Evolutionary conservation across 2,329 filamentous ascomycete genomes (phyloP).

Genomic region (Penicillium fuscoglaucum): DNA sequence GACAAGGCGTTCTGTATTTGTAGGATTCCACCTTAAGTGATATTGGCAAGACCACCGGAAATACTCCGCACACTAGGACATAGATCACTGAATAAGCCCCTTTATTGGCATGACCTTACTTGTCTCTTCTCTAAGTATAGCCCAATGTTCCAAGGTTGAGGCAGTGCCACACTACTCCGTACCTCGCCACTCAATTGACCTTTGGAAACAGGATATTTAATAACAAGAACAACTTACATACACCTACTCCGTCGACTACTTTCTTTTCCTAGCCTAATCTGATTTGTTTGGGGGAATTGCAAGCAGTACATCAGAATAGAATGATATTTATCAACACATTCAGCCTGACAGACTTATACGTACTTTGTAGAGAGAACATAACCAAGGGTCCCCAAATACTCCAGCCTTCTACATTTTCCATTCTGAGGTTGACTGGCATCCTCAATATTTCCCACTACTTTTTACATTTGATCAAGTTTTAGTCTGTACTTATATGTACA

Average conservation of each 20-base stretch:
- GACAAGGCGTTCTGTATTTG: background rate
- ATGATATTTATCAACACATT: background rate
- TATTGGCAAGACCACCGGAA: background rate
- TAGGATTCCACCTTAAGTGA: background rate
- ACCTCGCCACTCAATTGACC: background rate
- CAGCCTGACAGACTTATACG: background rate
- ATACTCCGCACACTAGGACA: background rate
- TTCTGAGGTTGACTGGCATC: background rate
- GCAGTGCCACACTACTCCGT: background rate
- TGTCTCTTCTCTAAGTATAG: background rate
- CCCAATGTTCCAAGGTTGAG: background rate
- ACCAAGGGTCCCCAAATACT: too few relatives aligned
- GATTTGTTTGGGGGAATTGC: background rate
- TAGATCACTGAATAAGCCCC: background rate
- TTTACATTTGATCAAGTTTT: background rate
- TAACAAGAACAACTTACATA: background rate
- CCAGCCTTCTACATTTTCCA: background rate
- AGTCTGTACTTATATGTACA: background rate
- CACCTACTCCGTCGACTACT: background rate
- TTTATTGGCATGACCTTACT: conserved; percentile 1
- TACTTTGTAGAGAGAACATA: background rate
- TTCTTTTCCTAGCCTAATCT: background rate
- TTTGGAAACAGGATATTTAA: background rate
- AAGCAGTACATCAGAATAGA: background rate
- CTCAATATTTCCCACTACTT: too few relatives aligned